A percentile compares a stretch with the other conserved stretches of the same genome.
Conservation (phyloP, 2,329 filamentous ascomycete species). For the Didymella sp. region DNA sequence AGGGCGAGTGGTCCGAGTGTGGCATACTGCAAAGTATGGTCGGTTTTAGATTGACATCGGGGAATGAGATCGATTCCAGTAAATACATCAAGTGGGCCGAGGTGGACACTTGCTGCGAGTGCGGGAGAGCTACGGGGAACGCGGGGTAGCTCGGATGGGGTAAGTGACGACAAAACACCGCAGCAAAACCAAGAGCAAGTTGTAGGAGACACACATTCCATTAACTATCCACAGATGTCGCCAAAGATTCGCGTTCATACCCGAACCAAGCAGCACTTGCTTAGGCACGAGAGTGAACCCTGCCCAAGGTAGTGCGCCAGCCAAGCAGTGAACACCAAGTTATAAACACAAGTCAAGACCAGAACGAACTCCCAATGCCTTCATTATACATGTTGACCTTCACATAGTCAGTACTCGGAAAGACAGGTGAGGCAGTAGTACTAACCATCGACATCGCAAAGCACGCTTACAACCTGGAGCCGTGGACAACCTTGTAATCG, state of each 20-base stretch:
- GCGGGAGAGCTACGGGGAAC: conserved; percentile 18
- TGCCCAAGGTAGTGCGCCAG: conserved; percentile 29
- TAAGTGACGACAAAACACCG: neutral
- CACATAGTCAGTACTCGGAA: neutral
- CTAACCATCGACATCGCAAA: conserved; percentile 42
- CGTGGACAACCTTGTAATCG: conserved; percentile 98
- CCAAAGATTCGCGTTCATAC: conserved; percentile 38
- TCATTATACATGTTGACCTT: conserved; percentile 38
- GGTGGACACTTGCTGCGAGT: conserved; percentile 3
- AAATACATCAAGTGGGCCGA: conserved; percentile 5
- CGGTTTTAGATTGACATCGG: neutral
- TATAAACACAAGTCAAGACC: conserved; percentile 51
- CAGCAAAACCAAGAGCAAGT: neutral
- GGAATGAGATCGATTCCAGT: neutral
- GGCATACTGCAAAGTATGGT: conserved; percentile 23
- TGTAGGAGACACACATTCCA: conserved; percentile 38
- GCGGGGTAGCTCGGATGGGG: conserved; percentile 29
- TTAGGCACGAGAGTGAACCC: conserved; percentile 21
- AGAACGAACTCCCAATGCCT: conserved; percentile 45
- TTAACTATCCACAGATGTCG: conserved; percentile 50
- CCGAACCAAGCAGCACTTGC: conserved; percentile 31
- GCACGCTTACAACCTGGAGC: conserved; percentile 64
- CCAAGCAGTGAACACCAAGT: conserved; percentile 39
- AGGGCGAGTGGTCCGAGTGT: conserved; percentile 29
- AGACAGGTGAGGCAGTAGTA: neutral